Evolutionary conservation across 2,329 filamentous ascomycete species (phyloP), one percentile per base, ranked within the genome.

Genomic region (Calonectria crousiana): DNA sequence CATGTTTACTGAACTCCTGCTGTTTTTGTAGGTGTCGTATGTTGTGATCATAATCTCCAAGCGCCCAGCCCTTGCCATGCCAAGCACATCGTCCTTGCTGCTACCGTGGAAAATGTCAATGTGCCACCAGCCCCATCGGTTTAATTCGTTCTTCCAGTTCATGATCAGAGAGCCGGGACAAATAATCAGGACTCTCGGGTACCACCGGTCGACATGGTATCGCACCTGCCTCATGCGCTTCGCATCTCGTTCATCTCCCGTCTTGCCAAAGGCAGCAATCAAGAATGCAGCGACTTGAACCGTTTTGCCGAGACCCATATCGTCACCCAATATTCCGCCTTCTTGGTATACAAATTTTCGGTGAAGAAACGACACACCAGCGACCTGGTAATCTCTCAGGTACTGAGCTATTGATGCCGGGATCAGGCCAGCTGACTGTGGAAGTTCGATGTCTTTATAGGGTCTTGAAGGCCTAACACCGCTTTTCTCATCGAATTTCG

Each of bases 261-360:
- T 97, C 85, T 99, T 99, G 10, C 97, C 97, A 82, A 98, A 99
- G 0, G 95, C 96, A 1, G 93, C 95, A 0, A 95, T 95, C 28
- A 99, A 87, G 77, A 99, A 98, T 0, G 96, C 94, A 72, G 95
- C 97, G 32, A 99, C 95, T 84, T 99, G 97, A 3, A 99, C 95
- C 0, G 97, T 99, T 85, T 99, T 99, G 0, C 97, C 97, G 38
- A 99, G 85, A 26, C 97, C 97, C 97, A 99, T 99, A 81, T 99
- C 97, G 82, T 99, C 97, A 4, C 96, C 96, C 0, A 99, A 89
- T 28, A 99, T 94, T 2, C 94, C 95, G 1, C 97, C 97, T 78
- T 93, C 93, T 81, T 99, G 97, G 77, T 95, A 96, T 5, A 98
- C 93, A 82, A 98, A 98, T 28, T 95, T 90, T 74, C 95, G 91